Evolutionary conservation across 805 yeast species (phyloP), one percentile per base, ranked within the genome.

Genomic region (Candida silvicultrix): DNA sequence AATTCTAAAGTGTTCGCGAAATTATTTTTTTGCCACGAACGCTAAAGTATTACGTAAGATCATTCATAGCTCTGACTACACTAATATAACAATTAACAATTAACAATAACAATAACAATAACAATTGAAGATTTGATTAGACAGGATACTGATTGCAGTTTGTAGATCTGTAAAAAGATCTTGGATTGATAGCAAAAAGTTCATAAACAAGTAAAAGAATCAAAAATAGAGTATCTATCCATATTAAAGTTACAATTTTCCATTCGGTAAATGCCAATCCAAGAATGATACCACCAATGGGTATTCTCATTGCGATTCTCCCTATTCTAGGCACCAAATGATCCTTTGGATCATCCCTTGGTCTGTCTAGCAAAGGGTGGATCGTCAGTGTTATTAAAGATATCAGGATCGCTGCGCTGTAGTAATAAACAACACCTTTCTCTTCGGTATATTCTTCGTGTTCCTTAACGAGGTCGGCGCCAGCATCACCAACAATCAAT

Each of bases 401-500:
- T 4, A 77, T 66, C 43, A 74, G 68, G 0, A 80, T 50, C 2
- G 83, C 83, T 2, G 79, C 81, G 7, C 78, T 71, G 54, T 77
- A 77, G 54, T 65, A 77, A 45, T 77, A 68, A 21, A 76, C 56
- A 15, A 78, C 62, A 2, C 76, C 80, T 42, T 65, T 62, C 20
- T 67, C 71, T 19, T 56, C 63, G 5, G 46, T 44, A 66, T 47
- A 28, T 58, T 55, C 14, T 45, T 53, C 14, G 53, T 61, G 21
- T 66, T 67, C 19, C 20, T 59, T 53, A 12, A 70, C 63, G 44
- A 79, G 54, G 21, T 77, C 80, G 1, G 77, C 78, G 18, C 77
- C 81, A 3, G 83, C 73, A 63, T 80, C 84, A 2, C 84, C 85
- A 28, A 79, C 74, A 29, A 80, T 64, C 29, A 79, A 69, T 43